phyloP scores from a whole-genome alignment of 148 eudicot species.

The Talinum fruticosum region DNA sequence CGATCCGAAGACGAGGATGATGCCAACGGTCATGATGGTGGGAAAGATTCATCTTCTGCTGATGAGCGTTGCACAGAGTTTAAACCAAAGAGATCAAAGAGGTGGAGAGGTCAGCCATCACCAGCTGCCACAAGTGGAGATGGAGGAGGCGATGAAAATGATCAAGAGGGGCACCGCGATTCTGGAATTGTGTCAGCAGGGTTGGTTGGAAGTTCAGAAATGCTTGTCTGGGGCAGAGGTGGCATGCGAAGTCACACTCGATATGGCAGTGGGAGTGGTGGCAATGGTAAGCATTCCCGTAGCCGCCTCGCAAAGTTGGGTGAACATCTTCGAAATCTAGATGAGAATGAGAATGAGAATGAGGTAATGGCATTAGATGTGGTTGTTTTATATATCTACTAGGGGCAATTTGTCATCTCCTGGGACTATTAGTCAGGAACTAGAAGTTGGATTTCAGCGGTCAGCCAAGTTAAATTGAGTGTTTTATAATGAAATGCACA shows the following conservation, averaged over 20 bases:
- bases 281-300: slow-evolving; percentile 41
- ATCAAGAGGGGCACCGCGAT: slow-evolving; percentile 45
- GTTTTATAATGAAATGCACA: slow-evolving; percentile 7
- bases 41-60: slow-evolving; percentile 65
- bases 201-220: slow-evolving; percentile 47
- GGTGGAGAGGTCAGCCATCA: slow-evolving; percentile 49
- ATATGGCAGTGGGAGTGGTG: slow-evolving; percentile 43
- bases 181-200: slow-evolving; percentile 41
- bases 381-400: neutral
- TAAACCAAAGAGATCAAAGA: slow-evolving; percentile 45
- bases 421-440: neutral
- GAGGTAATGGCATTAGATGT: slow-evolving; percentile 38
- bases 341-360: slow-evolving; percentile 44
- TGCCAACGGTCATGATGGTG: slow-evolving; percentile 44
- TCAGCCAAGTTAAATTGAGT: neutral
- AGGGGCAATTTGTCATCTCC: neutral
- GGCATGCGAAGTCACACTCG: slow-evolving; percentile 67
- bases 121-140: slow-evolving; percentile 43
- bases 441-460: neutral
- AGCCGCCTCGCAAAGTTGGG: slow-evolving; percentile 47
- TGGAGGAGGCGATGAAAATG: slow-evolving; percentile 47
- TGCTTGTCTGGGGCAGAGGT: slow-evolving; percentile 73
- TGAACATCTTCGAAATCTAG: slow-evolving; percentile 43
- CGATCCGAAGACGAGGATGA: slow-evolving; percentile 68
- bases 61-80: slow-evolving; percentile 57